Evolutionary conservation across 2,329 filamentous ascomycete genomes (phyloP).

Genomic region (Pseudonectria buxi): DNA sequence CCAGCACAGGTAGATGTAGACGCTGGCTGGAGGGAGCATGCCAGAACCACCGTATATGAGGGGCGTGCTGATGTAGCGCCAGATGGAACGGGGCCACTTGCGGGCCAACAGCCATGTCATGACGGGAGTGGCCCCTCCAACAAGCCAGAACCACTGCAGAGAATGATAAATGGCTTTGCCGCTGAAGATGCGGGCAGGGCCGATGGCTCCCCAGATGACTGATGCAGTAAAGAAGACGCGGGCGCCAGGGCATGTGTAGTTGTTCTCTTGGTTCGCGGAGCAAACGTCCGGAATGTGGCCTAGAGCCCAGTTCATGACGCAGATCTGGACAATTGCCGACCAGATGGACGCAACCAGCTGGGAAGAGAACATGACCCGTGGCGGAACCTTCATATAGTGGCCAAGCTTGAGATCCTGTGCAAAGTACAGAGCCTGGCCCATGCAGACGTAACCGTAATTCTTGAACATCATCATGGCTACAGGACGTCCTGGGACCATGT

Average conservation of each 20-base stretch:
- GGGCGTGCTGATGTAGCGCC: constrained; percentile 61
- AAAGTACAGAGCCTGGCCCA: constrained; percentile 60
- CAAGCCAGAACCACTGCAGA: constrained; percentile 65
- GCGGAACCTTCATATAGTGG: constrained; percentile 62
- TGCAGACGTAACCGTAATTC: constrained; percentile 64
- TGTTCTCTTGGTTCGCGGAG: constrained; percentile 42
- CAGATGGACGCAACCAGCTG: constrained; percentile 54
- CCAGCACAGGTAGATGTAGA: constrained; percentile 67
- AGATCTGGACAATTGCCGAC: constrained; percentile 56
- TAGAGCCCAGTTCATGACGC: constrained; percentile 61
- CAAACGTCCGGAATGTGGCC: constrained; percentile 57
- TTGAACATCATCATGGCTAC: constrained; percentile 75
- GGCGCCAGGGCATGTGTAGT: constrained; percentile 50
- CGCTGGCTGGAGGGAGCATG: constrained; percentile 61
- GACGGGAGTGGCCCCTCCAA: constrained; percentile 56
- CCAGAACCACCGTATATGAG: constrained; percentile 61
- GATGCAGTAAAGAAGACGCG: constrained; percentile 61
- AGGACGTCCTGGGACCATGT: constrained; percentile 64
- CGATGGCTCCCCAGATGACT: constrained; percentile 67
- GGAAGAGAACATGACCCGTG: constrained; percentile 54
- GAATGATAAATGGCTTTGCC: constrained; percentile 53
- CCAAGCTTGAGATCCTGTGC: constrained; percentile 60
- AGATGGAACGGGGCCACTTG: constrained; percentile 51
- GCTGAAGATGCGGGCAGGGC: constrained; percentile 63
- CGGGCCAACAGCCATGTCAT: constrained; percentile 57